phyloP scores from a whole-genome alignment of 2,329 filamentous ascomycete genomes.

The Fusarium euwallaceae region DNA sequence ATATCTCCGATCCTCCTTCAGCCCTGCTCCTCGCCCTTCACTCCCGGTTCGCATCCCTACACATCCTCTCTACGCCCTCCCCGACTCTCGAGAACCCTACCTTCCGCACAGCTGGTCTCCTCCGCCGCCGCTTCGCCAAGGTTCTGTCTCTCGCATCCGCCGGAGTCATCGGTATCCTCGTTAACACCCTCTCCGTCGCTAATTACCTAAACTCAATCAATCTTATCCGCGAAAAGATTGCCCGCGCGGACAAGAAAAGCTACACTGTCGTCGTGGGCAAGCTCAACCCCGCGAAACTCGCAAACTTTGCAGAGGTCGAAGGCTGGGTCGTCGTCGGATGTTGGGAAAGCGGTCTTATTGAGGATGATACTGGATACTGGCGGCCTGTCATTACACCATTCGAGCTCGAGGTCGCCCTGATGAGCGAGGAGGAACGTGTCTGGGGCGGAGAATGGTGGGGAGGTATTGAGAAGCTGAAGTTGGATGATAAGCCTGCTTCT shows the following conservation, averaged over 20 bases:
- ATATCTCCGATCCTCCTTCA: constrained; percentile 84
- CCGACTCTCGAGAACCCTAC: constrained; percentile 62
- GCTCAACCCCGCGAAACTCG: constrained; percentile 93
- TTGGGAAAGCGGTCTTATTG: constrained; percentile 95
- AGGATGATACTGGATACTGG: constrained; percentile 86
- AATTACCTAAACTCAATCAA: constrained; percentile 89
- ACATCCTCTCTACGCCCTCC: constrained; percentile 80
- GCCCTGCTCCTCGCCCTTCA: constrained; percentile 89
- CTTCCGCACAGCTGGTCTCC: constrained; percentile 64
- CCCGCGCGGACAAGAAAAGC: constrained; percentile 87
- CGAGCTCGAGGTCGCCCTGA: constrained; percentile 84
- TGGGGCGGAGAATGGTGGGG: constrained; percentile 94
- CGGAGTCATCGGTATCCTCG: constrained; percentile 90
- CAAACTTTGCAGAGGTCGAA: constrained; percentile 95
- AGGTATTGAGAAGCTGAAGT: constrained; percentile 80
- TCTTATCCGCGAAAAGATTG: constrained; percentile 79
- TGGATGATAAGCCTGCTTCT: constrained; percentile 45
- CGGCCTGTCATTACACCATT: constrained; percentile 94
- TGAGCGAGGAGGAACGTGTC: constrained; percentile 79
- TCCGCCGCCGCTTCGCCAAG: constrained; percentile 90
- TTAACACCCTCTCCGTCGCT: constrained; percentile 93
- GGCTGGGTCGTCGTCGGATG: constrained; percentile 98
- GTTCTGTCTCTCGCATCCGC: constrained; percentile 84
- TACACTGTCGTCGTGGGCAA: constrained; percentile 98
- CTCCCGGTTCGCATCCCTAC: constrained; percentile 82